Conservation (phyloP, 257 asterid species). For the Eucommia ulmoides region DNA sequence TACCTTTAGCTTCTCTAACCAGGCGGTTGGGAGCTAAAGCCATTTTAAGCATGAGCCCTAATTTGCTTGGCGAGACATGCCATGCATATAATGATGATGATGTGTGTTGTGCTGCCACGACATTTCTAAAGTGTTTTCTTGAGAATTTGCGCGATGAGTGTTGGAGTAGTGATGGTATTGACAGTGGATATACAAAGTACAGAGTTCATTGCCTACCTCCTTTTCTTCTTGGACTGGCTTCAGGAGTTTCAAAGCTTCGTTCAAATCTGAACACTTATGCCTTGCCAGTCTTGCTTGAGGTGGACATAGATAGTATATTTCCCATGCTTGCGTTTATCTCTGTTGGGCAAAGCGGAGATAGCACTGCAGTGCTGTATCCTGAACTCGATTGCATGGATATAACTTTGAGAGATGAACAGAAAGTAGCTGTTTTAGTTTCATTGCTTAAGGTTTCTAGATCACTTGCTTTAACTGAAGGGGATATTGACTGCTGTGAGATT, state of each 20-base stretch:
- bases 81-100: constrained; percentile 82
- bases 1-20: constrained; percentile 79
- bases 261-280: constrained; percentile 88
- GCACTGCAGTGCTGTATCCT: constrained; percentile 26
- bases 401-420: constrained; percentile 48
- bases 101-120: constrained; percentile 83
- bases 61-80: constrained; percentile 55
- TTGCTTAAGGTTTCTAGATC: constrained; percentile 79
- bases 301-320: constrained; percentile 74
- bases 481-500: constrained; percentile 60
- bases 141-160: constrained; percentile 79
- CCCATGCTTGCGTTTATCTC: constrained; percentile 71
- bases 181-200: constrained; percentile 51
- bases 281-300: constrained; percentile 68
- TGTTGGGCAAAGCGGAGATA: constrained; percentile 32
- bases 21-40: constrained; percentile 76
- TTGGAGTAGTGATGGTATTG: constrained; percentile 81
- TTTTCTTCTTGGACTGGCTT: constrained; percentile 64
- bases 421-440: constrained; percentile 71
- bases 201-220: constrained; percentile 72
- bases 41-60: constrained; percentile 54
- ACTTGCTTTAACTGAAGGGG: constrained; percentile 88
- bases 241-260: constrained; percentile 67
- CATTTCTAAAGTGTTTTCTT: constrained; percentile 84
- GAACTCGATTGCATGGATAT: constrained; percentile 26